These are phyloP conservation scores for Corynascus novoguineensis DNA, from an alignment of 495 filamentous ascomycete species.

Conservation along the genomic window DNA sequence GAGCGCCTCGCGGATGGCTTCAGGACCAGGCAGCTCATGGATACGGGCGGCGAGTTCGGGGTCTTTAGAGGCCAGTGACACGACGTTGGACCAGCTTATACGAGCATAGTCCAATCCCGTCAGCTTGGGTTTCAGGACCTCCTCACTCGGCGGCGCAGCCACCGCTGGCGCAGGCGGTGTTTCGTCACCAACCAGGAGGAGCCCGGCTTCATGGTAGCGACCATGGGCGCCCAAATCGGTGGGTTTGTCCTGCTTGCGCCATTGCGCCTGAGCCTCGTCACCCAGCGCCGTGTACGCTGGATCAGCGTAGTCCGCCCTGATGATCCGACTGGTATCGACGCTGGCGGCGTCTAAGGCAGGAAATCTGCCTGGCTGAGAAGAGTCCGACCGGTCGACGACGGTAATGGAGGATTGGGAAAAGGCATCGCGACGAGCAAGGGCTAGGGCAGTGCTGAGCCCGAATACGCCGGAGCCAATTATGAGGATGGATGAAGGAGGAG, in stretches of 20 bases:
- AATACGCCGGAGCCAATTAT: conserved; percentile 77
- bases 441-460: conserved; percentile 62
- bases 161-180: conserved; percentile 5
- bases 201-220: conserved; percentile 70
- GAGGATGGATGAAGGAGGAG: conserved; percentile 52
- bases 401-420: conserved; percentile 57
- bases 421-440: conserved; percentile 50
- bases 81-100: conserved; percentile 60
- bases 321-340: conserved; percentile 70
- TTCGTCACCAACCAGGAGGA: conserved; percentile 59
- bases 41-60: conserved; percentile 43
- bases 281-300: conserved; percentile 66
- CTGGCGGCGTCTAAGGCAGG: conserved; percentile 65
- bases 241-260: conserved; percentile 57
- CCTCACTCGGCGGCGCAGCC: conserved; percentile 19
- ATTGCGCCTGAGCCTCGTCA: conserved; percentile 58
- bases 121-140: conserved; percentile 34
- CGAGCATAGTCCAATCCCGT: conserved; percentile 60
- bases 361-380: conserved; percentile 44
- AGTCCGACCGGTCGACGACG: conserved; percentile 58
- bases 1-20: conserved; percentile 44
- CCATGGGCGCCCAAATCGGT: conserved; percentile 53
- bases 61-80: conserved; percentile 32
- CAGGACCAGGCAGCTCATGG: conserved; percentile 45
- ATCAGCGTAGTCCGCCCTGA: conserved; percentile 78